Conservation (phyloP, 345 rosid genomes). For the Salix exigua region DNA sequence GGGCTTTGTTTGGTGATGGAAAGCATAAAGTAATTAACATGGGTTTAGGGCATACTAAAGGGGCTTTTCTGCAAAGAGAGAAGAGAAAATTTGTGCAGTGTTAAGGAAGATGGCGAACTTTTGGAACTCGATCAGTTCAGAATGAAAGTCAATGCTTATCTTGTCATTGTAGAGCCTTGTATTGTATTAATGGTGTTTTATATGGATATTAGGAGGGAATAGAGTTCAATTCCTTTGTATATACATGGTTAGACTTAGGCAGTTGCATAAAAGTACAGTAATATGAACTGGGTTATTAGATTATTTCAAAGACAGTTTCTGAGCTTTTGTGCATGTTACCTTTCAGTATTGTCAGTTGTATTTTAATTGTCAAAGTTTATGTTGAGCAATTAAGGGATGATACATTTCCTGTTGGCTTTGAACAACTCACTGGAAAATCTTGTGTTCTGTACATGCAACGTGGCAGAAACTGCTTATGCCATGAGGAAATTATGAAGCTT, state of each 20-base stretch:
- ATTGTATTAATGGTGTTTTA: background rate
- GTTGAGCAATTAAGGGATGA: background rate
- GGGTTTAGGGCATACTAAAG: background rate
- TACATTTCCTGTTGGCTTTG: background rate
- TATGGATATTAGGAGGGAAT: background rate
- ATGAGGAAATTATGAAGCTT: background rate
- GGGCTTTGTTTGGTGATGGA: background rate
- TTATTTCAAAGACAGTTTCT: background rate
- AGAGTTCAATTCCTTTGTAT: background rate
- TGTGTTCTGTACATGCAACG: background rate
- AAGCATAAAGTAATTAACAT: background rate
- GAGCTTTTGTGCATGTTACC: background rate
- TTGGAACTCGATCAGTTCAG: no score
- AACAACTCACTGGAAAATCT: background rate
- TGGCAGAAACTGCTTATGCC: background rate
- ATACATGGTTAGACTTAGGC: background rate
- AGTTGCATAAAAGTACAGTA: constrained; percentile 10
- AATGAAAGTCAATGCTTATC: constrained; percentile 1
- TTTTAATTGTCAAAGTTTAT: background rate
- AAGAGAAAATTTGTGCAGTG: background rate
- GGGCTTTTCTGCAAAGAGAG: background rate
- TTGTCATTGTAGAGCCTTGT: constrained; percentile 5
- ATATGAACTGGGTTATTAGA: background rate
- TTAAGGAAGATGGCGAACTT: background rate
- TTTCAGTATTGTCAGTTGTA: background rate